Evolutionary conservation across 2,329 filamentous ascomycete genomes (phyloP), one percentile per base, ranked within the genome.

Genomic region (Cyanodermella asteris): DNA sequence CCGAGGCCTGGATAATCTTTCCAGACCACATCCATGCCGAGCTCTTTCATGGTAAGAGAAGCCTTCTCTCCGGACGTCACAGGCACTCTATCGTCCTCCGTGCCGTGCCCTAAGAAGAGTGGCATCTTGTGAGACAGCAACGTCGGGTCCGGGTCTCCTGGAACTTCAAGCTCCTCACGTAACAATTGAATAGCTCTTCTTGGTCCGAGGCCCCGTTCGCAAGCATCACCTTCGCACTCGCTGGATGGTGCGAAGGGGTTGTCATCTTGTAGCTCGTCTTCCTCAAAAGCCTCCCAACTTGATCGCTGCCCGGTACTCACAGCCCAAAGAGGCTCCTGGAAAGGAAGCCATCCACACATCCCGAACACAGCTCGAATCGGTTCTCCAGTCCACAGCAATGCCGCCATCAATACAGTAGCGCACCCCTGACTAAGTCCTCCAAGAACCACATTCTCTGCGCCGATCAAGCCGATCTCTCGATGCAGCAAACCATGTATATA

Each of bases 391-490:
- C 55, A 58, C 2, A 53, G 39, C 27, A 65, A 28, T 28, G 51
- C 32, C 7, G 50, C 42, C 11, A 48, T 36, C 29, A 65, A 30
- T 0, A 47, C 40, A 20, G 53, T 52, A 3, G 60, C 60, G 32
- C 56, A 60, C 1, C 61, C 62, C 32, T 65, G 61, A 24, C 62
- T 65, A 11, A 64, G 38, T 0, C 61, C 61, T 19, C 55, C 53
- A 0, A 66, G 31, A 2, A 61, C 38, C 0, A 64, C 38, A 20
- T 49, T 53, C 8, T 33, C 25, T 1, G 43, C 32, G 4, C 54
- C 50, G 0, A 62, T 28, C 0, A 37, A n/a, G 1, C 25, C 35
- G 1, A 49, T 42, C 30, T 60, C 56, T 0, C 29, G 20, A 4
- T 28, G 25, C 1, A 61, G 7, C 1, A 61, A 30, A 0, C 16